Evolutionary conservation across 768 basidiomycete species (phyloP).

Genomic region (Kwoniella botswanensis): DNA sequence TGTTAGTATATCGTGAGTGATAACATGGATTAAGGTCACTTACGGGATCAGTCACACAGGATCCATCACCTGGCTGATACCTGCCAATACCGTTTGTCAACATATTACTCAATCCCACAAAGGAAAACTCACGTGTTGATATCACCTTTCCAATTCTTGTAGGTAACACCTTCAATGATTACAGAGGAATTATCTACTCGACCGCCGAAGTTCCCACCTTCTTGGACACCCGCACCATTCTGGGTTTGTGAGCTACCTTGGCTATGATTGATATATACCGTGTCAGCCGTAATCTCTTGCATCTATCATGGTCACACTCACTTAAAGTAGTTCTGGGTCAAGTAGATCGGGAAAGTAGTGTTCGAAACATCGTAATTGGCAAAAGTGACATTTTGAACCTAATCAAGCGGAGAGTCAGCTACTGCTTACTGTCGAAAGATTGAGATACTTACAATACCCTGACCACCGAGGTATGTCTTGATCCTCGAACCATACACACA

Average conservation of each 20-base stretch:
- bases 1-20: background rate
- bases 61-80: constrained; percentile 40
- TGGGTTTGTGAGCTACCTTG: constrained; percentile 36
- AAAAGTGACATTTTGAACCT: constrained; percentile 62
- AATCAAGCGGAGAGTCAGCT: background rate
- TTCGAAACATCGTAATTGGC: constrained; percentile 61
- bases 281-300: background rate
- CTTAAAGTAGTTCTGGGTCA: constrained; percentile 62
- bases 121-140: constrained; percentile 30
- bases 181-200: constrained; percentile 44
- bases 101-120: background rate
- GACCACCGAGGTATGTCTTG: constrained; percentile 64
- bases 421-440: background rate
- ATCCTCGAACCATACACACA: constrained; percentile 64
- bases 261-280: background rate
- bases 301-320: constrained; percentile 10
- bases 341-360: constrained; percentile 63
- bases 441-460: constrained; percentile 58
- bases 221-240: constrained; percentile 29
- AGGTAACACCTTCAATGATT: constrained; percentile 37
- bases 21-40: background rate
- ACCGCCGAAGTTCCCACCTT: constrained; percentile 31
- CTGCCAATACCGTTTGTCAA: constrained; percentile 1
- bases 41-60: constrained; percentile 39
- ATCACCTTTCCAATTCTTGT: constrained; percentile 39